Evolutionary conservation across 1,284 basidiomycete species (phyloP).

Genomic region (Tilletia caries): DNA sequence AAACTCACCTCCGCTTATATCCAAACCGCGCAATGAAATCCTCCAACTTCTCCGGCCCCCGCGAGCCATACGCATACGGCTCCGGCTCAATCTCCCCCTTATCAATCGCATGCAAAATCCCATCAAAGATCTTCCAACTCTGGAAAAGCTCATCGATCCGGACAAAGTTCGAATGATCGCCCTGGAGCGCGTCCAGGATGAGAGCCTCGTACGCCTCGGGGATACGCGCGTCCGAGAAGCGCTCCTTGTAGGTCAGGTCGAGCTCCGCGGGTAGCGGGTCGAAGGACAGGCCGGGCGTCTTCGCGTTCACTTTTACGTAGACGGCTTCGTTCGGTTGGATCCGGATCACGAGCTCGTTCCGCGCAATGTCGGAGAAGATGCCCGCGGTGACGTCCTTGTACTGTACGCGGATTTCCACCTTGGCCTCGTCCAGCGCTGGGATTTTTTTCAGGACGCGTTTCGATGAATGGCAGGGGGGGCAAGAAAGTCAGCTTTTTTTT

Average conservation of each 20-base stretch:
- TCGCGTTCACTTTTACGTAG: slow-evolving; percentile 50
- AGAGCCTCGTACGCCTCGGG: slow-evolving; percentile 55
- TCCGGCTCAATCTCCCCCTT: slow-evolving; percentile 47
- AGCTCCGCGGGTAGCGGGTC: slow-evolving; percentile 41
- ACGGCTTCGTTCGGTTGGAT: slow-evolving; percentile 51
- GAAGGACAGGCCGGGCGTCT: slow-evolving; percentile 45
- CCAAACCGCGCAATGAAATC: slow-evolving; percentile 46
- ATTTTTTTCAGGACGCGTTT: not conserved
- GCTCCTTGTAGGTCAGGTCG: slow-evolving; percentile 48
- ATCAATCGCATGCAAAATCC: slow-evolving; percentile 50
- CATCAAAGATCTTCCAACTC: slow-evolving; percentile 54
- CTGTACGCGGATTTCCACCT: slow-evolving; percentile 51
- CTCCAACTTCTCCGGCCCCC: slow-evolving; percentile 44
- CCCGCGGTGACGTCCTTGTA: slow-evolving; percentile 44
- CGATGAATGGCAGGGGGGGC: too few species aligned
- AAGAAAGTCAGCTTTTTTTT: too few species aligned
- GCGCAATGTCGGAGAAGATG: slow-evolving; percentile 34
- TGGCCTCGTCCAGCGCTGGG: slow-evolving; percentile 46
- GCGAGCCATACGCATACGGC: slow-evolving; percentile 46
- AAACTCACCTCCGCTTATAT: slow-evolving; percentile 30
- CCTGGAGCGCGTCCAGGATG: slow-evolving; percentile 52
- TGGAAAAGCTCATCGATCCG: slow-evolving; percentile 54
- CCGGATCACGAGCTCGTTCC: slow-evolving; percentile 52
- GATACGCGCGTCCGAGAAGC: slow-evolving; percentile 44
- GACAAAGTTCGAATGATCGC: slow-evolving; percentile 54